phyloP scores from a whole-genome alignment of 345 rosid species.

The Dipteronia sinensis region DNA sequence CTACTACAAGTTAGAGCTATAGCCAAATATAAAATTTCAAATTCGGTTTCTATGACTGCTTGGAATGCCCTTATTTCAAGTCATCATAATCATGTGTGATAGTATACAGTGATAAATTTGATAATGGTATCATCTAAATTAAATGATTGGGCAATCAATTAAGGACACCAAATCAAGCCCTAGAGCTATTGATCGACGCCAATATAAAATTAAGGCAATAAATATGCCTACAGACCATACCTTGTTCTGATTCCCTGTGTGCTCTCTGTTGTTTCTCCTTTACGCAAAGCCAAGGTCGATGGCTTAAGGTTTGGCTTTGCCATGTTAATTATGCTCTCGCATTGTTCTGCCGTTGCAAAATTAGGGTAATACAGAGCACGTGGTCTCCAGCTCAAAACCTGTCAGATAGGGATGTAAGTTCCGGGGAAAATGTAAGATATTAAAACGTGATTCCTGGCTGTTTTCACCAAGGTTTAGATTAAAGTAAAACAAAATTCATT shows the following conservation, averaged over 20 bases:
- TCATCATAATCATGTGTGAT: neutral
- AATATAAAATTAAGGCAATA: neutral
- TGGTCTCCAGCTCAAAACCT: constrained; percentile 81
- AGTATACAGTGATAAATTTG: neutral
- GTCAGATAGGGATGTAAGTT: neutral
- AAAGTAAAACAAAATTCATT: neutral
- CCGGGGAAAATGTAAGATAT: neutral
- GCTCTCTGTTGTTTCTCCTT: constrained; percentile 51
- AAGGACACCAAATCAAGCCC: neutral
- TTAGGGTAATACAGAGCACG: constrained; percentile 59
- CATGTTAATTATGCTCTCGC: constrained; percentile 46
- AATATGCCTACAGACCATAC: constrained; percentile 23
- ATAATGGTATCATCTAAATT: neutral
- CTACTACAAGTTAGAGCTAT: neutral
- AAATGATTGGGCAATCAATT: neutral
- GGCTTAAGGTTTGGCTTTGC: constrained; percentile 55
- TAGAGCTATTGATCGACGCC: neutral
- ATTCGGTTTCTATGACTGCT: neutral
- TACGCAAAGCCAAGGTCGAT: constrained; percentile 55
- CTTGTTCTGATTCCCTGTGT: constrained; percentile 69
- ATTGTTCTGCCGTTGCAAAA: constrained; percentile 65
- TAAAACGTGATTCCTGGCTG: neutral
- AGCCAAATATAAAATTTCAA: neutral
- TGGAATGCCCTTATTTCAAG: neutral
- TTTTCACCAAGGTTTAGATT: neutral